Evolutionary conservation across 345 rosid species (phyloP), one percentile per base, ranked within the genome.

Genomic region (Turnera subulata): DNA sequence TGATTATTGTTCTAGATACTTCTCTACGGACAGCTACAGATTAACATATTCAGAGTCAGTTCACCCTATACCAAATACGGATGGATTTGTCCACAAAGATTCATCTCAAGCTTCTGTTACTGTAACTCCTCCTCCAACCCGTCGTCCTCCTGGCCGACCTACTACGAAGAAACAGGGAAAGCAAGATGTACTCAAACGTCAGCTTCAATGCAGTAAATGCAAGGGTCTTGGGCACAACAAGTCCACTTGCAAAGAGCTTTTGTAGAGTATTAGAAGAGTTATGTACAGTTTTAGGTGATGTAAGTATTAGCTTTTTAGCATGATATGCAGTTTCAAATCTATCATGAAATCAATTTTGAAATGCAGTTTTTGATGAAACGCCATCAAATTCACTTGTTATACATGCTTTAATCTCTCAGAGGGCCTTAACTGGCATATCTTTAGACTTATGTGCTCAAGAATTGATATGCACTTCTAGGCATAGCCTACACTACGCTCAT

Each of bases 151-250:
- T 9, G 98, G 98, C 17, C 77, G 91, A 54, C 89, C 95, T 6
- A 89, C 86, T 81, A 69, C 64, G 72, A 86, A 86, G 76, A 82
- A 78, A 45, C 68, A 67, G 10, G 95, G 86, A 57, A 74, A 84
- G 10, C 44, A 76, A 5, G 98, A 84, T 40, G 69, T 86, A 46
- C 76, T 76, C 15, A 92, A 82, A 65, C 83, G 96, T 54, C 92
- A 86, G 74, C 89, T 89, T 21, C 98, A 92, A 54, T 92, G 98
- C 73, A 92, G 98, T 82, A 81, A 78, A 73, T 92, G 98, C 85
- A 92, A 92, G 78, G 95, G 98, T 23, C 78, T 89, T 49, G 98
- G 96, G 56, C 98, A 92, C 73, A 92, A 92, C 69, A 89, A 89
- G 78, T 84, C 83, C 70, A 91, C 98, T 1, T 91, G 98, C 86